A percentile compares a stretch with the other conserved stretches of the same genome.
phyloP scores from a whole-genome alignment of 2,329 filamentous ascomycete genomes.

The Colletotrichum abscissum region DNA sequence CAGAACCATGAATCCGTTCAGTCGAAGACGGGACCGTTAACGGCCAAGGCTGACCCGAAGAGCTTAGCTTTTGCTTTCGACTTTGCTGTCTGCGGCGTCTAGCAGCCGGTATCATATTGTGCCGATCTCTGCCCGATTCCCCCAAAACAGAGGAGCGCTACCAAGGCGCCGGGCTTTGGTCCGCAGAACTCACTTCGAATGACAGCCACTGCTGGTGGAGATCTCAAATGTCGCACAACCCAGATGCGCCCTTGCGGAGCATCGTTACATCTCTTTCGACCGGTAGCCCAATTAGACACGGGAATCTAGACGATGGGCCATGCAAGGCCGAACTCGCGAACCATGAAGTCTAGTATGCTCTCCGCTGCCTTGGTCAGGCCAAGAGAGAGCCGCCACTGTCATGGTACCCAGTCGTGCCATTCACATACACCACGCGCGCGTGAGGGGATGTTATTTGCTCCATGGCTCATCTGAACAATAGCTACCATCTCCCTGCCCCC shows the following conservation, averaged over 20 bases:
- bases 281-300: neutral
- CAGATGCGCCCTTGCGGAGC: neutral
- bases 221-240: neutral
- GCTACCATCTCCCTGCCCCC: neutral
- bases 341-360: neutral
- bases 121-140: constrained; percentile 5
- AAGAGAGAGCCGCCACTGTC: neutral
- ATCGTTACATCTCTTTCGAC: neutral
- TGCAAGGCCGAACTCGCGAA: neutral
- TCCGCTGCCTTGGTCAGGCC: neutral
- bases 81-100: neutral
- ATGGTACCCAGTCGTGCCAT: neutral
- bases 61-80: neutral
- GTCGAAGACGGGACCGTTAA: neutral
- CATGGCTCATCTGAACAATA: constrained; percentile 5
- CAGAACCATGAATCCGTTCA: neutral
- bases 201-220: neutral
- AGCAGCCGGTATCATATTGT: neutral
- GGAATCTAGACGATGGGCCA: neutral
- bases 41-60: neutral
- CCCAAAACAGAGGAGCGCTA: neutral
- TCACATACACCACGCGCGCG: neutral
- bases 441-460: neutral
- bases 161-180: neutral
- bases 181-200: neutral